A percentile compares a stretch with the other conserved stretches of the same genome.
Evolutionary conservation across 257 asterid species (phyloP).

Genomic region (Apocynum venetum): DNA sequence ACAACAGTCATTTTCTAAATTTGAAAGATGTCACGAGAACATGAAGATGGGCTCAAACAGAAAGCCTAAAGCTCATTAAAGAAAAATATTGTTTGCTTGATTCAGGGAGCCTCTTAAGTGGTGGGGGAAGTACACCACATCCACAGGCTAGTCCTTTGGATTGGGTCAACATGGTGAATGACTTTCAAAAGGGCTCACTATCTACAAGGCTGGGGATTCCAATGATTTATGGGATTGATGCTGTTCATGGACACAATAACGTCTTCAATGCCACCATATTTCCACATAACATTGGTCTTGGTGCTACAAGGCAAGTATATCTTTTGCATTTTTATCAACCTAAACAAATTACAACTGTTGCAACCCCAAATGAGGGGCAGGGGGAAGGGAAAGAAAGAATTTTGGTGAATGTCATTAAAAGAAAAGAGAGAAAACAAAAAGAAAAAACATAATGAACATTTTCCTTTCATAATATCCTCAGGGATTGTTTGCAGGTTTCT

Average conservation of each 20-base stretch:
- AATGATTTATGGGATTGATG: constrained; percentile 86
- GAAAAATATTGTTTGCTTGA: not conserved
- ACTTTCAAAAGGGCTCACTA: constrained; percentile 64
- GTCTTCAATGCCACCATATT: constrained; percentile 80
- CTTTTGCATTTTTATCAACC: not conserved
- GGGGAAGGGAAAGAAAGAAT: not conserved
- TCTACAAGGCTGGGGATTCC: constrained; percentile 84
- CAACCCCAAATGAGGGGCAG: not conserved
- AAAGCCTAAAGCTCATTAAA: not conserved
- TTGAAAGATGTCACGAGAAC: not conserved
- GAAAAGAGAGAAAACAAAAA: not conserved
- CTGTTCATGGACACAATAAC: constrained; percentile 84
- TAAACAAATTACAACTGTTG: not conserved
- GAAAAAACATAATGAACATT: not conserved
- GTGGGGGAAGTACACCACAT: constrained; percentile 88
- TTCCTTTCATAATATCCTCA: not conserved
- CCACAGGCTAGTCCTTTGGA: constrained; percentile 64
- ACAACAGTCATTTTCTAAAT: not conserved
- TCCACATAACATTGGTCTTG: constrained; percentile 89
- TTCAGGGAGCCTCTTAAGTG: constrained; percentile 79
- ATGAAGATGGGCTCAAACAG: not conserved
- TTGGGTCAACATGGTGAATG: constrained; percentile 81
- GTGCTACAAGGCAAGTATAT: constrained; percentile 65
- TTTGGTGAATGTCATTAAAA: no score
- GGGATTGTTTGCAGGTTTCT: not conserved